Evolutionary conservation across 192 early-diverging fungal species (phyloP).

Genomic region (Rhizoclosmatium globosum): DNA sequence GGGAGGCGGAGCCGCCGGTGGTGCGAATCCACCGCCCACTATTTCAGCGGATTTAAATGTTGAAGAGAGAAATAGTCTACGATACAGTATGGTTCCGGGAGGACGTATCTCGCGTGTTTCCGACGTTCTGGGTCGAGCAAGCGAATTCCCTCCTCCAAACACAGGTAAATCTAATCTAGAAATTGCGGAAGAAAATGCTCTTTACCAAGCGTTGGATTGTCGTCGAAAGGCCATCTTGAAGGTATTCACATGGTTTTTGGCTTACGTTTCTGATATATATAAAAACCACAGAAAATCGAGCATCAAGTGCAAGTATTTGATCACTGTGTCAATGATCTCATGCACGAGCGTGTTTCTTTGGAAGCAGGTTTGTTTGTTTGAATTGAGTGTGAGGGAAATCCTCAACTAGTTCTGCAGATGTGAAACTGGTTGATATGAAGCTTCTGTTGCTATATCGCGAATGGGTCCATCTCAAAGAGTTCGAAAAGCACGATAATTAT

Average conservation of each 20-base stretch:
- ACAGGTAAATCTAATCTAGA: constrained; percentile 35
- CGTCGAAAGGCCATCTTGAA: constrained; percentile 43
- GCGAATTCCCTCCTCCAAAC: background rate
- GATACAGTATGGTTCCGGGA: background rate
- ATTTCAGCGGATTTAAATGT: background rate
- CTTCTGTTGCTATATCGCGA: constrained; percentile 66
- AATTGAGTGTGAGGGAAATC: constrained; percentile 6
- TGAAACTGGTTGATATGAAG: constrained; percentile 69
- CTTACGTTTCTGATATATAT: background rate
- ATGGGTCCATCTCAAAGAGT: constrained; percentile 72
- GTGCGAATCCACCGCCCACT: background rate
- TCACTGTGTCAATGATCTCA: constrained; percentile 44
- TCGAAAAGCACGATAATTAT: constrained; percentile 67
- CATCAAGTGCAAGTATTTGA: constrained; percentile 55
- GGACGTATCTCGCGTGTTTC: too few relatives aligned
- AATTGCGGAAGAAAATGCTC: constrained; percentile 46
- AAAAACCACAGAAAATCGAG: constrained; percentile 44
- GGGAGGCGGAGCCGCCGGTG: constrained; percentile 23
- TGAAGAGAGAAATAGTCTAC: background rate
- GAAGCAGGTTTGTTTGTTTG: constrained; percentile 53
- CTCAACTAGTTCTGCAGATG: constrained; percentile 43
- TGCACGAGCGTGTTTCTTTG: constrained; percentile 58
- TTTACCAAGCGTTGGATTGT: constrained; percentile 45
- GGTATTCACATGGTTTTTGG: constrained; percentile 35
- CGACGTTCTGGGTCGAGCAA: background rate